Evolutionary conservation across 352 stramenopile genomes (phyloP), one percentile per base, ranked within the genome.

Genomic region (Blastocystis sp.): DNA sequence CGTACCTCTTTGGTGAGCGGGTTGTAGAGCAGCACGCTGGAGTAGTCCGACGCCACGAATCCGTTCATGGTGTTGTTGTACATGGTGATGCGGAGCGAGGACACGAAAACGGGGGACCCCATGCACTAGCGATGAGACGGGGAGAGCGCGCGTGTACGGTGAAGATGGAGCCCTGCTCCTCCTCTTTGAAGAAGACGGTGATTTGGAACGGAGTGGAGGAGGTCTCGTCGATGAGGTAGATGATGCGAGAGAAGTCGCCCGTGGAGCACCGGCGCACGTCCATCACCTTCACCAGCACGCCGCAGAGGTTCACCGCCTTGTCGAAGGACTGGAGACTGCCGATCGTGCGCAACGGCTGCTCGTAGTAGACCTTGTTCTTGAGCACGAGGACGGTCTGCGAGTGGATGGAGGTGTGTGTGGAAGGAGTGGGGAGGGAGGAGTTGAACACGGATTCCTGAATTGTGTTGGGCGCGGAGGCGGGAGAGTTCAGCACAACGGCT

Each of bases 21-120:
- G 29, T 85, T 69, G n/a, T 69, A 85, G 16, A 85, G 16, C 13
- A 31, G 59, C 3, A 85, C 74, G 41, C 51, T 55, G 12, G 74
- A 67, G 37, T 85, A 85, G 0, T 29, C n/a, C 35, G 74, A 66
- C 37, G 74, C 51, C 37, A 59, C 74, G 4, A 67, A 24, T 3
- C 51, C 74, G 21, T 29, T 67, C n/a, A 50, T n/a, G 29, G n/a
- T 55, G 37, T 69, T 59, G 6, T 67, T 29, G 50, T 85, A 69
- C 24, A 37, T 31, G 31, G 74, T 70, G 19, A 69, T 33, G 16
- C 31, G 59, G 24, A 85, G 21, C 19, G 51, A 55, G 13, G 74
- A 85, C 0, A 85, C 26, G 55, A 85, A 85, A 85, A 85, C 51
- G 10, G 74, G 74, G n/a, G 74, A 85, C 29, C 74, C 74, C 45